Evolutionary conservation across 495 filamentous ascomycete species (phyloP).

Genomic region (Aspergillus sclerotioniger): DNA sequence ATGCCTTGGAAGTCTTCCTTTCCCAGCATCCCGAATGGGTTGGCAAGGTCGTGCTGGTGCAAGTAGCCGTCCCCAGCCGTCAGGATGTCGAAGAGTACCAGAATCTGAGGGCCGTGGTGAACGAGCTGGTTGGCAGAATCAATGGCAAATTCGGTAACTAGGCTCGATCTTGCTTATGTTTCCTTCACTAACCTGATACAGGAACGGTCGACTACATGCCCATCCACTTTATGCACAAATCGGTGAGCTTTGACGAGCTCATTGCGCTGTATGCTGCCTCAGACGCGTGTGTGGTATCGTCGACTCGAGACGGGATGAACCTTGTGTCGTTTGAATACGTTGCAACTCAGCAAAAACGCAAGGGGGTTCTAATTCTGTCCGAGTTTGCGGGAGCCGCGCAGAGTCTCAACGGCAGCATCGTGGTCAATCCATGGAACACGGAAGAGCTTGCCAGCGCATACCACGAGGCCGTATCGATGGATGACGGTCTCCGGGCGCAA

Average conservation of each 20-base stretch:
- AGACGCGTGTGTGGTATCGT: conserved; percentile 91
- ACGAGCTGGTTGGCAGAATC: conserved; percentile 91
- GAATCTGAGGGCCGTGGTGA: conserved; percentile 88
- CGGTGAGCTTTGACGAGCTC: conserved; percentile 89
- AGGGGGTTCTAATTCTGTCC: conserved; percentile 91
- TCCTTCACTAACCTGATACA: conserved; percentile 27
- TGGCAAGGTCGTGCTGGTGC: conserved; percentile 92
- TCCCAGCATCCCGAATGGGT: conserved; percentile 97
- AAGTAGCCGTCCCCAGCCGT: conserved; percentile 90
- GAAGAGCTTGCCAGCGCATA: conserved; percentile 92
- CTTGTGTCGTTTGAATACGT: conserved; percentile 98
- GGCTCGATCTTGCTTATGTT: too few species aligned
- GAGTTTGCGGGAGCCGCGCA: conserved; percentile 96
- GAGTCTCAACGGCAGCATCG: conserved; percentile 84
- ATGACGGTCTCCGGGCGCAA: conserved; percentile 73
- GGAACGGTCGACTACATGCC: conserved; percentile 96
- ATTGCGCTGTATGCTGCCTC: conserved; percentile 91
- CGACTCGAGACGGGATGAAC: conserved; percentile 98
- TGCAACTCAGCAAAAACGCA: conserved; percentile 81
- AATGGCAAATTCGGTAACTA: conserved; percentile 82
- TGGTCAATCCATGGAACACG: conserved; percentile 97
- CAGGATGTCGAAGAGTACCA: conserved; percentile 98
- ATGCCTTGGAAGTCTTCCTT: conserved; percentile 92
- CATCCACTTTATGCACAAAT: conserved; percentile 97
- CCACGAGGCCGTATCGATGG: conserved; percentile 91